These are phyloP conservation scores for Termitomyces sp. DNA, from an alignment of 768 basidiomycete species.

Conservation along the genomic window DNA sequence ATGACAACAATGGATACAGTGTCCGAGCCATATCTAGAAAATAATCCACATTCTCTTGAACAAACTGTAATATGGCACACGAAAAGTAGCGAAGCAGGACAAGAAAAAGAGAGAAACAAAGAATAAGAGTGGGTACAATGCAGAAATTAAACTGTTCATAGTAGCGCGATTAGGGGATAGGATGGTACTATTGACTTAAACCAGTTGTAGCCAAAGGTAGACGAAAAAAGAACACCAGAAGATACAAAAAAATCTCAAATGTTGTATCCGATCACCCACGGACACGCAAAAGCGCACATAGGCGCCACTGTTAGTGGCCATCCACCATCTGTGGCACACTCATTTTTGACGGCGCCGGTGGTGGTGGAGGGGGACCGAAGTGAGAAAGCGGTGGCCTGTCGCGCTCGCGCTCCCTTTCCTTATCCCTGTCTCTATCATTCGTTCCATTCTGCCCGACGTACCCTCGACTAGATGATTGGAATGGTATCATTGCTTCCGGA, in stretches of 20 bases:
- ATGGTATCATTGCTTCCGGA: conserved; percentile 25
- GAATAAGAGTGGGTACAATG: background rate
- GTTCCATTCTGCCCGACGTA: conserved; percentile 10
- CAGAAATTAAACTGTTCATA: background rate
- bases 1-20: too few species aligned
- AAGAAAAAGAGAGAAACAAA: background rate
- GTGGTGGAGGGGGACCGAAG: conserved; percentile 12
- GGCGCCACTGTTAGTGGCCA: conserved; percentile 20
- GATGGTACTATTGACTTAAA: background rate
- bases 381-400: conserved; percentile 22
- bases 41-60: conserved; percentile 1
- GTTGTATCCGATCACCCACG: background rate
- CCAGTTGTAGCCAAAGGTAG: background rate
- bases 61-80: background rate
- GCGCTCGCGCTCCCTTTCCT: conserved; percentile 18
- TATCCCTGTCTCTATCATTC: conserved; percentile 16
- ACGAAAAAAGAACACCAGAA: background rate
- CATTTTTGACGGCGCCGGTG: conserved; percentile 34
- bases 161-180: background rate
- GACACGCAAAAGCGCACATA: background rate
- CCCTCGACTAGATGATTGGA: conserved; percentile 16
- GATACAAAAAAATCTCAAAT: background rate
- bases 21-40: background rate
- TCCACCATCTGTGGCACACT: conserved; percentile 36
- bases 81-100: background rate